Evolutionary conservation across 345 rosid genomes (phyloP).

Genomic region (Citrus glauca): DNA sequence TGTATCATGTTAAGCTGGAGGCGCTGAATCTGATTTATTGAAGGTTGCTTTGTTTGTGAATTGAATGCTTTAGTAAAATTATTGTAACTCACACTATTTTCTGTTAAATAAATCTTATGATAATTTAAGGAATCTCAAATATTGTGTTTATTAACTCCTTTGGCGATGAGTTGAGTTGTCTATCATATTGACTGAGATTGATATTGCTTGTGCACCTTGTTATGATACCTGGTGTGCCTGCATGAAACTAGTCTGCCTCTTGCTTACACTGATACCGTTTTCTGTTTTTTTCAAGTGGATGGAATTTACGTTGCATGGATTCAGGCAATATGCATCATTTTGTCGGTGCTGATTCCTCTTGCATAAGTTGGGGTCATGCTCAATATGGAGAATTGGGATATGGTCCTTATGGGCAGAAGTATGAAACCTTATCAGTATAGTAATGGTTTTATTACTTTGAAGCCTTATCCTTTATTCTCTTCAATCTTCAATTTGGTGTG

Average conservation of each 20-base stretch:
- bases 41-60: background rate
- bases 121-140: background rate
- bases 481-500: slow-evolving; percentile 7
- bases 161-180: background rate
- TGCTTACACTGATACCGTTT: background rate
- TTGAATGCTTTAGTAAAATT: background rate
- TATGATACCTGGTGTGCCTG: background rate
- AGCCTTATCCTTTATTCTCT: background rate
- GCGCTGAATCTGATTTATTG: background rate
- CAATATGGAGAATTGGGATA: slow-evolving; percentile 94
- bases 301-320: slow-evolving; percentile 98
- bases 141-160: background rate
- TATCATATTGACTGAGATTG: background rate
- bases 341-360: slow-evolving; percentile 95
- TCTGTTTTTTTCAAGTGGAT: slow-evolving; percentile 54
- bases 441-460: background rate
- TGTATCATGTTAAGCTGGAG: background rate
- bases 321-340: slow-evolving; percentile 95
- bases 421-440: slow-evolving; percentile 11
- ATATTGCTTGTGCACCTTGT: background rate
- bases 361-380: slow-evolving; percentile 99
- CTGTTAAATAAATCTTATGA: background rate
- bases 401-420: slow-evolving; percentile 94
- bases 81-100: background rate
- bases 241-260: background rate